Base-by-base conservation (phyloP, 371 early-diverging fungal genomes). In the Phascolomyces articulosus region DNA sequence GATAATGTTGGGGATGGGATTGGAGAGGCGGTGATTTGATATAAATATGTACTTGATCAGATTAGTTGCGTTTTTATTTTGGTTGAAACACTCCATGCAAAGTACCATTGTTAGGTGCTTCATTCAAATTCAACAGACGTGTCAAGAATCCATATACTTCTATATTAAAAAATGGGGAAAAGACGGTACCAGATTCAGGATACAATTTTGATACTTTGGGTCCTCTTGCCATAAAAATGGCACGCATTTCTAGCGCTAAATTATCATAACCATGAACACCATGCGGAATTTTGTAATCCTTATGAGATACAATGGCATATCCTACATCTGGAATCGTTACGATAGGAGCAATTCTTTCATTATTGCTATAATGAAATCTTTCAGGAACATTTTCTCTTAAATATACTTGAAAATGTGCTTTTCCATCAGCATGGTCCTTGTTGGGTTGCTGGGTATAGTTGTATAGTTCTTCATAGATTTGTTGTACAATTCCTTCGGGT, bases 191-290 rank as follows among this genome's bases (percentile, higher is more conserved):
- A 24, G 24, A 4, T 23, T 44, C 40, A 24, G 48, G 64, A 40
- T 64, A 69, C 2, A 27, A 47, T 10, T 56, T 40, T 13, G 65
- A 40, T 65, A 96, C 88, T 1, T 85, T 82, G 0, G 95, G 95
- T 0, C 96, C 96, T 23, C 72, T 68, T 4, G 94, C 96, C 64
- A 95, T 68, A 68, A 97, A 96, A 24, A 94, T 87, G 15, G 95
- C 94, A 2, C 90, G 85, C 96, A 97, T 97, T 23, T 92, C 90
- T 1, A 77, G 79, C 21, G 84, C 78, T 57, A 83, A 55, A 69
- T 92, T 88, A 69, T 96, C 92, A 74, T 94, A 97, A 2, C 98
- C 98, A 75, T 96, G 96, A 21, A 87, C 84, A 3, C 95, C 96
- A 1, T 75, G 69, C 4, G 79, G 74, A 18, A 66, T 60, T 26